Evolutionary conservation across 2,329 filamentous ascomycete species (phyloP).

Genomic region (Venturia asperata): DNA sequence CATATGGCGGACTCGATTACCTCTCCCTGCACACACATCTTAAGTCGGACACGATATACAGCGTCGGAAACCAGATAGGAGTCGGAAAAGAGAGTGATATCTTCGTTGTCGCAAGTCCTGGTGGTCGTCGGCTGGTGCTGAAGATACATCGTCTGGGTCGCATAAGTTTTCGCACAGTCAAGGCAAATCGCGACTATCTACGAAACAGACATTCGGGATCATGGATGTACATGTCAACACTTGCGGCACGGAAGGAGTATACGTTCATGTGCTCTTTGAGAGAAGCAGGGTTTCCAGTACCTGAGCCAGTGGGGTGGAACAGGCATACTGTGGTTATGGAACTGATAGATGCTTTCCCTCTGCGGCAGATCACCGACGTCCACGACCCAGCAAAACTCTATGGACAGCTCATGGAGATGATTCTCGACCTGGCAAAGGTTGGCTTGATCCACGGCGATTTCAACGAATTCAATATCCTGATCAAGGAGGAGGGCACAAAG

Average conservation of each 20-base stretch:
- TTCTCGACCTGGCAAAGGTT: slow-evolving; percentile 73
- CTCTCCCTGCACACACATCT: slow-evolving; percentile 89
- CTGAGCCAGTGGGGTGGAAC: slow-evolving; percentile 79
- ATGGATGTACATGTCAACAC: slow-evolving; percentile 96
- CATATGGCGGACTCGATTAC: slow-evolving; percentile 95
- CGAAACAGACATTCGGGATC: slow-evolving; percentile 71
- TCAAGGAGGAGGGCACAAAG: slow-evolving; percentile 56
- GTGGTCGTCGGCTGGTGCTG: slow-evolving; percentile 62
- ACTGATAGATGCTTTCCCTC: slow-evolving; percentile 82
- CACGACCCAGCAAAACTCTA: slow-evolving; percentile 82
- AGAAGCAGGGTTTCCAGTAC: slow-evolving; percentile 82
- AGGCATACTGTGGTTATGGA: slow-evolving; percentile 96
- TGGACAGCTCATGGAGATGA: slow-evolving; percentile 79
- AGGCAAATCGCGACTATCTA: slow-evolving; percentile 92
- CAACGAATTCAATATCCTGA: slow-evolving; percentile 97
- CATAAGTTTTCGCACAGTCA: slow-evolving; percentile 94
- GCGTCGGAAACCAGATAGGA: slow-evolving; percentile 87
- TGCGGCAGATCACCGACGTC: slow-evolving; percentile 79
- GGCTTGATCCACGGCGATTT: slow-evolving; percentile 97
- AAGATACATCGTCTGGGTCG: slow-evolving; percentile 95
- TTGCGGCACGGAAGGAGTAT: slow-evolving; percentile 90
- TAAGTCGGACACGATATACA: slow-evolving; percentile 73
- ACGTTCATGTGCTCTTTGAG: slow-evolving; percentile 85
- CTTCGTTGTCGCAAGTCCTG: slow-evolving; percentile 78
- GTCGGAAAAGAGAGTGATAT: slow-evolving; percentile 98